Evolutionary conservation across 345 rosid genomes (phyloP), one percentile per base, ranked within the genome.

Genomic region (Pelargonium nanum): DNA sequence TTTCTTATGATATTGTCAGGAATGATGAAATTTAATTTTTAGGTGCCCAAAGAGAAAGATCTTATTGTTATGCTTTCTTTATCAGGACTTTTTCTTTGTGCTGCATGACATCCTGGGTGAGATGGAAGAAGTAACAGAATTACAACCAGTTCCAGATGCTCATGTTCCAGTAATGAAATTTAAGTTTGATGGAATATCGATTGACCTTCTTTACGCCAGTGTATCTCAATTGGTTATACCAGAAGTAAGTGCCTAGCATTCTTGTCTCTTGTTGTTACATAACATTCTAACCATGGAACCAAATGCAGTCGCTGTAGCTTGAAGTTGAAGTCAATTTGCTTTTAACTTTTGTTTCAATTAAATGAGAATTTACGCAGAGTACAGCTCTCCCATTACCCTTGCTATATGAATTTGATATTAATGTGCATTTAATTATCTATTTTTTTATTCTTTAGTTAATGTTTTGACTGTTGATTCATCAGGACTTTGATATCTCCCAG

Each of bases 131-230:
- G 86, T 92, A 19, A 78, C 87, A 23, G 97, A 89, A 75, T 80
- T 92, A 62, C 97, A 92, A 63, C 91, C 97, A 34, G 84, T 92
- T 74, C 96, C 99, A 1, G 89, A 92, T 63, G 99, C 99, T 70
- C 94, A 92, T 60, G 99, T 92, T 40, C 99, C 99, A 1, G 95
- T 89, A 54, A 85, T 92, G 99, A 92, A 85, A 77, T 87, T 92
- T 68, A 92, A 89, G 70, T 92, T 84, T 67, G 86, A 80, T 69
- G 96, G 96, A 71, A 85, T 87, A 80, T 82, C 96, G 9, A 68
- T 92, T 57, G 99, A 92, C 77, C 96, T 92, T 56, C 93, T 92
- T 21, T 92, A 92, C 75, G 99, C 99, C 59, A 92, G 96, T 63
- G 74, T 89, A 59, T 82, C 93, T 24, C 85, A 71, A 59, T 70